Evolutionary conservation across 805 yeast genomes (phyloP).

Genomic region (Yarrowia yakushimensis): DNA sequence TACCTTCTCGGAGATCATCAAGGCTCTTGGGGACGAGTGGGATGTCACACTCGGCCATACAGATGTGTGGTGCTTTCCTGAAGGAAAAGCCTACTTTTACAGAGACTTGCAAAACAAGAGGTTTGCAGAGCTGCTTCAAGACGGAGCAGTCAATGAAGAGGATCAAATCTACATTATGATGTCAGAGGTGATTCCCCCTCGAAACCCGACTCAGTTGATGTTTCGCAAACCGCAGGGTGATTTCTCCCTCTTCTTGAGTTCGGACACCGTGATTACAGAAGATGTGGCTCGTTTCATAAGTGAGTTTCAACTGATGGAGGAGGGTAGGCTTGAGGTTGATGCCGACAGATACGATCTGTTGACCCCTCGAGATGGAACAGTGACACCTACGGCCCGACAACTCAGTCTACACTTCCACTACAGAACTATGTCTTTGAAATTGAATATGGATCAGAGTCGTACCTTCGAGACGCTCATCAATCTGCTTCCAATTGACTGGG

Average conservation of each 20-base stretch:
- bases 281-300: neutral
- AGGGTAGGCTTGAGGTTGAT: too few relatives aligned
- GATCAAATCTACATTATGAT: neutral
- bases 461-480: neutral
- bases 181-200: neutral
- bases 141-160: neutral
- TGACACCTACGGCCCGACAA: neutral
- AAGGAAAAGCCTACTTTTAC: neutral
- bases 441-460: neutral
- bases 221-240: neutral
- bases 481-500: neutral
- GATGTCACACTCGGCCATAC: neutral
- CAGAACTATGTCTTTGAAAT: neutral
- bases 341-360: neutral
- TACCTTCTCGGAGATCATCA: neutral
- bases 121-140: neutral
- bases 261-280: neutral
- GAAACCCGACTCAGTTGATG: neutral
- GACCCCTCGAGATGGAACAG: neutral
- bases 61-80: neutral
- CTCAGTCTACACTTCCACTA: neutral
- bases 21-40: neutral
- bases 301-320: neutral
- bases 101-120: neutral
- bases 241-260: neutral